Evolutionary conservation across 129 eudicot genomes (phyloP), one percentile per base, ranked within the genome.

Genomic region (Lactuca sativa): DNA sequence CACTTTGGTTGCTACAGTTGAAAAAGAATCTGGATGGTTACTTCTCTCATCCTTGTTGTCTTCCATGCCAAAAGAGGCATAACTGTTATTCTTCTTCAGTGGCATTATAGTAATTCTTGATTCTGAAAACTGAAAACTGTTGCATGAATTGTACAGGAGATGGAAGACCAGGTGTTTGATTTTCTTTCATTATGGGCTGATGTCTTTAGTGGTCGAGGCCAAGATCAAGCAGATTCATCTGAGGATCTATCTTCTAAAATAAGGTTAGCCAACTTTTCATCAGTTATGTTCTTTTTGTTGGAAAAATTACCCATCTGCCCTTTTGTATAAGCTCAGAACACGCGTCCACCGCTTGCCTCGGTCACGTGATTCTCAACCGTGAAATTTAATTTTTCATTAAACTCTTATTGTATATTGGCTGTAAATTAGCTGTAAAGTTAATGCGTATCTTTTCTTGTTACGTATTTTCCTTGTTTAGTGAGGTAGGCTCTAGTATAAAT

Each of bases 1-100:
- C 69, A 92, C 92, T 64, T 53, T 67, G 70, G 95, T 84, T 33
- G 92, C 92, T 54, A 78, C 85, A 70, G 92, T 93, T 66, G 98
- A 86, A 74, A 93, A 83, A 67, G 98, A 93, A 76, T 96, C 98
- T 73, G 98, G 98, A 59, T 93, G 98, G 98, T 62, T 78, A 64
- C 95, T 93, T 70, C 62, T 93, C 60, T 90, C 96, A 60, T 86
- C 98, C 80, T 81, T 93, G 61, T 66, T 93, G 82, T 86, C 95
- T 57, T 93, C 96, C 65, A 79, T 93, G 89, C 90, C 97, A 13
- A 93, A 89, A 73, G 92, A 89, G 95, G 98, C 81, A 21, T 21
- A 74, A 74, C 57, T 58, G n/a, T 70, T 55, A 71, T 14, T 59
- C 7, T 54, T n/a, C 17, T 54, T 62, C 15, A 44, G 44, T 15